A percentile compares a stretch with the other conserved stretches of the same genome.
Conservation (phyloP, 2,329 filamentous ascomycete genomes). For the Amylocarpus encephaloides region DNA sequence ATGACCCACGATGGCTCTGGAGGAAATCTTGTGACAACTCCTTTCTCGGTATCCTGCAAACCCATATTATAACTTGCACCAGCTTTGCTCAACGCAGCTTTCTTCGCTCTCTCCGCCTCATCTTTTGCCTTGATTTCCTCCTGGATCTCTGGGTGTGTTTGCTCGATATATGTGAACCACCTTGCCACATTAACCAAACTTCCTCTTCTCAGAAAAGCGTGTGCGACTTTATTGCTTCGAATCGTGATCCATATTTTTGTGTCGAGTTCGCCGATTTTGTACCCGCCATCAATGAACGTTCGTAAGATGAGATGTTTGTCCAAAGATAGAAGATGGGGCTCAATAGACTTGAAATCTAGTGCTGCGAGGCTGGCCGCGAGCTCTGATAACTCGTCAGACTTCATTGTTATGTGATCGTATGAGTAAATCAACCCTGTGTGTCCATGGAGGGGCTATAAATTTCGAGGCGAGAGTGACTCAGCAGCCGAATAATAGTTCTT, state of each 20-base stretch:
- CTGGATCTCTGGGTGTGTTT: slow-evolving; percentile 70
- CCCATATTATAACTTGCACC: slow-evolving; percentile 87
- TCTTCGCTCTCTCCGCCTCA: slow-evolving; percentile 62
- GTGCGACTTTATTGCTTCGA: slow-evolving; percentile 76
- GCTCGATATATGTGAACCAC: slow-evolving; percentile 85
- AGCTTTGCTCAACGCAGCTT: slow-evolving; percentile 62
- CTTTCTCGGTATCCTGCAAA: slow-evolving; percentile 76
- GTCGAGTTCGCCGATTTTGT: slow-evolving; percentile 70
- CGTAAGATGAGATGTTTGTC: slow-evolving; percentile 84
- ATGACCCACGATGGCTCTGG: slow-evolving; percentile 77
- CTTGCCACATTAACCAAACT: slow-evolving; percentile 69
- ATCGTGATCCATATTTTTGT: slow-evolving; percentile 77
- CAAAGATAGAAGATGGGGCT: slow-evolving; percentile 66
- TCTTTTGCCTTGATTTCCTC: slow-evolving; percentile 64
- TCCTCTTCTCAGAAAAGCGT: slow-evolving; percentile 74
- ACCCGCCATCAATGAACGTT: slow-evolving; percentile 72
- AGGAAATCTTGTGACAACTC: slow-evolving; percentile 86
- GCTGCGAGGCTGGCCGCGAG: slow-evolving; percentile 46
- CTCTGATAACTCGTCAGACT: slow-evolving; percentile 48
- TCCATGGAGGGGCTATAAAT: not conserved
- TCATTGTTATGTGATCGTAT: slow-evolving; percentile 37
- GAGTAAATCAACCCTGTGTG: not conserved
- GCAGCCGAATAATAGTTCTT: not conserved
- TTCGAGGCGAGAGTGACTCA: not conserved
- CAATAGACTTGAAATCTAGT: slow-evolving; percentile 76